Evolutionary conservation across 441 rosid genomes (phyloP).

Genomic region (Populus hybrid): DNA sequence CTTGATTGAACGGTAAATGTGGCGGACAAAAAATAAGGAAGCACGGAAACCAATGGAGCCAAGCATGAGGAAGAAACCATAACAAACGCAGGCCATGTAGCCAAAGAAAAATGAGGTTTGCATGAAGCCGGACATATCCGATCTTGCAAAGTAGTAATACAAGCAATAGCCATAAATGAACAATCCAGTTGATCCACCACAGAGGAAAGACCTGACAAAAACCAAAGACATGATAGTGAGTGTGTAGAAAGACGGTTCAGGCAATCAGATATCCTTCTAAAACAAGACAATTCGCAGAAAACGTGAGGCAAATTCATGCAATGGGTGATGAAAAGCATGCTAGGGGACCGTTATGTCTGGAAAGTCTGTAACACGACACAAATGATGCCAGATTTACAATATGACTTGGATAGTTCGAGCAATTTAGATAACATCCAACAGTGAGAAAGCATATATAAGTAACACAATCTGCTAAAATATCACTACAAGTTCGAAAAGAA

Average conservation of each 20-base stretch:
- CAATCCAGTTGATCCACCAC: constrained; percentile 54
- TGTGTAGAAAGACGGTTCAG: background rate
- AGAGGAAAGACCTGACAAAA: constrained; percentile 39
- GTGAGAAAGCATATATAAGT: background rate
- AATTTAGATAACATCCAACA: background rate
- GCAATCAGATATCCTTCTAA: background rate
- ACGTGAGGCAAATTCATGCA: background rate
- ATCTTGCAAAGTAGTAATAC: constrained; percentile 49
- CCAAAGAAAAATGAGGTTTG: constrained; percentile 60
- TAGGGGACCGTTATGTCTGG: background rate
- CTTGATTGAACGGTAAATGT: constrained; percentile 53
- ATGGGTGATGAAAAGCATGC: background rate
- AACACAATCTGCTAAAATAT: background rate
- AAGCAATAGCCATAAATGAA: constrained; percentile 49
- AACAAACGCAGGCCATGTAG: constrained; percentile 38
- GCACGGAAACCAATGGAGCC: constrained; percentile 50
- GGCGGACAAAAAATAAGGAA: constrained; percentile 46
- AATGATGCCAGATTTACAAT: background rate
- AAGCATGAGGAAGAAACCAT: constrained; percentile 40
- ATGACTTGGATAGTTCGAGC: background rate
- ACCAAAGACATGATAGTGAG: background rate
- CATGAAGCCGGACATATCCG: constrained; percentile 60
- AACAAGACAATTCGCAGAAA: background rate
- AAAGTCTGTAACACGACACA: background rate
- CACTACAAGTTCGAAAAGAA: background rate